These are phyloP conservation scores for Podospora appendiculata DNA, from an alignment of 495 filamentous ascomycete species.

Conservation along the genomic window DNA sequence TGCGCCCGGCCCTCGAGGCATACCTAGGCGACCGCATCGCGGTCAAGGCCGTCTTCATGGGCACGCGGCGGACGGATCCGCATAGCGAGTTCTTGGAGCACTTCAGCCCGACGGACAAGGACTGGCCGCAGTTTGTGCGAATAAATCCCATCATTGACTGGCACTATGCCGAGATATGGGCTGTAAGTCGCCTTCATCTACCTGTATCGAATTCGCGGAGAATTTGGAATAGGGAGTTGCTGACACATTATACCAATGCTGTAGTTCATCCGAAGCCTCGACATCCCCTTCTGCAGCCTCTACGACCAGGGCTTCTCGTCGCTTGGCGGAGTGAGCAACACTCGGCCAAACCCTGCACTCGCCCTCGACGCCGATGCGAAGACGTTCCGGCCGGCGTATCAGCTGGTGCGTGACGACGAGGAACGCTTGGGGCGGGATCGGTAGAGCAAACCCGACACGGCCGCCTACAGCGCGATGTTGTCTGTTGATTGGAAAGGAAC, in stretches of 20 bases:
- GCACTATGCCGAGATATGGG: slow-evolving; percentile 95
- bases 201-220: not conserved
- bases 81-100: slow-evolving; percentile 69
- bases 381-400: slow-evolving; percentile 75
- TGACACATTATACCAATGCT: too few relatives aligned
- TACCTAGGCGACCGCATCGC: slow-evolving; percentile 58
- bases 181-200: slow-evolving; percentile 39
- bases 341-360: slow-evolving; percentile 78
- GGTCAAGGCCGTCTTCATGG: slow-evolving; percentile 84
- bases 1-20: slow-evolving; percentile 67
- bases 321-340: slow-evolving; percentile 83
- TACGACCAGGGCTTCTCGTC: slow-evolving; percentile 66
- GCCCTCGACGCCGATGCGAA: slow-evolving; percentile 31
- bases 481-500: not conserved
- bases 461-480: not conserved
- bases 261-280: slow-evolving; percentile 74
- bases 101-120: slow-evolving; percentile 81
- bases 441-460: not conserved
- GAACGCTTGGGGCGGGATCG: slow-evolving; percentile 75
- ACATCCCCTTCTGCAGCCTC: slow-evolving; percentile 71
- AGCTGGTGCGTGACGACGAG: slow-evolving; percentile 73
- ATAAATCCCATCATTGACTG: slow-evolving; percentile 95
- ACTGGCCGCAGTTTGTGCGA: slow-evolving; percentile 89
- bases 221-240: too few relatives aligned
- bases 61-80: slow-evolving; percentile 85